Evolutionary conservation across 2,329 filamentous ascomycete species (phyloP).

Genomic region (Elsinoe australis): DNA sequence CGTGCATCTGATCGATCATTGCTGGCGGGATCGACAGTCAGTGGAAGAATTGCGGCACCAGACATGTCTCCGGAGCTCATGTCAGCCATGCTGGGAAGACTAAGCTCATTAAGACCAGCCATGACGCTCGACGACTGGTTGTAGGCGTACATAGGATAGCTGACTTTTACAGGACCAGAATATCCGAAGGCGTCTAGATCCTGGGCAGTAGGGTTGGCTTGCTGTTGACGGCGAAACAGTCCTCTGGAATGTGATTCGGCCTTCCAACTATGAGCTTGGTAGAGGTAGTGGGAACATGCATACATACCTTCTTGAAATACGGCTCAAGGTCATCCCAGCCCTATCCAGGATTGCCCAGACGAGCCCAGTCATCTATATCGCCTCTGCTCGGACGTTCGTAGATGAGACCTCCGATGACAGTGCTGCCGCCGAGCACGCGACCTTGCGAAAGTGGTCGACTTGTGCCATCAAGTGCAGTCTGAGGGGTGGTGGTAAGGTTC

Average conservation of each 20-base stretch:
- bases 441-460: slow-evolving; percentile 24
- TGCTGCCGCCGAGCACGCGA: slow-evolving; percentile 30
- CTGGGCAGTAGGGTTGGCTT: not conserved
- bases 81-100: slow-evolving; percentile 33
- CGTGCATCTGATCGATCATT: slow-evolving; percentile 37
- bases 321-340: slow-evolving; percentile 43
- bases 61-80: slow-evolving; percentile 33
- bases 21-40: slow-evolving; percentile 30
- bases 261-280: not conserved
- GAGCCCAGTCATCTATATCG: slow-evolving; percentile 46
- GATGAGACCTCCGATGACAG: slow-evolving; percentile 31
- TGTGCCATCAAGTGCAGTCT: slow-evolving; percentile 24
- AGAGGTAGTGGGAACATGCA: too few species aligned
- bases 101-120: slow-evolving; percentile 33
- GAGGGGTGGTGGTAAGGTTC: slow-evolving; percentile 26
- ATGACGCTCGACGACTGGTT: slow-evolving; percentile 32
- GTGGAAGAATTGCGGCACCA: slow-evolving; percentile 34
- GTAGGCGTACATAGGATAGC: slow-evolving; percentile 38
- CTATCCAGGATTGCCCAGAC: slow-evolving; percentile 53
- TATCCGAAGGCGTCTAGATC: slow-evolving; percentile 35
- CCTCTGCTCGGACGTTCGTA: slow-evolving; percentile 32
- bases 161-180: slow-evolving; percentile 43
- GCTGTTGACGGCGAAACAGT: not conserved
- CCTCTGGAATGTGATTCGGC: not conserved
- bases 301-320: slow-evolving; percentile 33